These are phyloP conservation scores for Crithidia fasciculata DNA, from an alignment of 208 protist species.

Conservation along the genomic window DNA sequence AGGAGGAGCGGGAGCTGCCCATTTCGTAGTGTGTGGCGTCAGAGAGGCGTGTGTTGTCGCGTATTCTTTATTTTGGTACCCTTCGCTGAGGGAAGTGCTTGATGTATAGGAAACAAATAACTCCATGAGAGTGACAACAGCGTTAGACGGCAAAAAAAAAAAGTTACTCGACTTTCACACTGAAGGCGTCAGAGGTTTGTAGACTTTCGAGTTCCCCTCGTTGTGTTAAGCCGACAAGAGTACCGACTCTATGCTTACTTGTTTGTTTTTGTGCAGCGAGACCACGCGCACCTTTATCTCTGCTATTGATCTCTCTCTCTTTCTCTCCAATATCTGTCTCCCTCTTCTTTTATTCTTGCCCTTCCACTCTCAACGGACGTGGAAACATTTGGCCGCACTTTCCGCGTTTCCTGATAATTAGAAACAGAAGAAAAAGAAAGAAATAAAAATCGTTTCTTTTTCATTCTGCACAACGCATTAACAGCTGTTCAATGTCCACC, in stretches of 20 bases:
- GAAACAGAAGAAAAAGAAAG: no score
- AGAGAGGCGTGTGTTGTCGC: no score
- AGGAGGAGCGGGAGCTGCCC: conserved; percentile 54
- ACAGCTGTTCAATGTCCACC: conserved; percentile 14
- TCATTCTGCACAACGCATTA: neutral
- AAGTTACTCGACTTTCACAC: no score
- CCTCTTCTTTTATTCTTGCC: neutral
- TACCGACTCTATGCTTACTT: neutral
- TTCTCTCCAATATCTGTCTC: conserved; percentile 5
- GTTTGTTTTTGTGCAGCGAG: no score
- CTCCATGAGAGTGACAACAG: no score
- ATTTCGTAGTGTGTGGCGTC: conserved; percentile 1
- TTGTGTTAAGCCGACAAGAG: no score
- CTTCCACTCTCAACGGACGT: neutral
- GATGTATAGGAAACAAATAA: no score
- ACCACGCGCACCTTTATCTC: no score
- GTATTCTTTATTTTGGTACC: neutral
- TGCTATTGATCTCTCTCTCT: neutral
- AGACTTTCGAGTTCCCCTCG: no score
- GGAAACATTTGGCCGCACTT: neutral
- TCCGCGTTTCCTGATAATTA: no score
- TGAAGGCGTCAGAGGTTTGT: no score
- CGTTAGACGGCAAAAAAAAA: no score
- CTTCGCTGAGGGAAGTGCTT: neutral
- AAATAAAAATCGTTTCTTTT: neutral